Conservation (phyloP, 2,329 filamentous ascomycete species). For the Talaromyces sp. region DNA sequence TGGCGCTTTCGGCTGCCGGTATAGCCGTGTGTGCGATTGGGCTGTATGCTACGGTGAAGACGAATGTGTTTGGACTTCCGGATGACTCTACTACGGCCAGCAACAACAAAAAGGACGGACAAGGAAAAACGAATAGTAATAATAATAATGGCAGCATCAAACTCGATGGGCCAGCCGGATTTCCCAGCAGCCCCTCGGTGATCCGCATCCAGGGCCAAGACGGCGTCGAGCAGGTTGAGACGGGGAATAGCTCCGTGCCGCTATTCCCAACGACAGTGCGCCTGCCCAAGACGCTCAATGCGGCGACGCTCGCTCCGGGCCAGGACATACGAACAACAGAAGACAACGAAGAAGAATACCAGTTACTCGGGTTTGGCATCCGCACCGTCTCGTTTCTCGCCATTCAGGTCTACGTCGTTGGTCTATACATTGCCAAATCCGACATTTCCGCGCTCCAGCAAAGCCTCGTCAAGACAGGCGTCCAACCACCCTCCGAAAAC, state of each 20-base stretch:
- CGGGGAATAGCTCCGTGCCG: slow-evolving; percentile 74
- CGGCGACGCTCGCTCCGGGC: slow-evolving; percentile 28
- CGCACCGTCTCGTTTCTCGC: slow-evolving; percentile 83
- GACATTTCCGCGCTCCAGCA: slow-evolving; percentile 78
- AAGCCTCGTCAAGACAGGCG: slow-evolving; percentile 66
- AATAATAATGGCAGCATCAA: slow-evolving; percentile 23
- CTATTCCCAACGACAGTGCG: slow-evolving; percentile 69
- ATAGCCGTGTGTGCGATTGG: slow-evolving; percentile 34
- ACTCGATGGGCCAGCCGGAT: slow-evolving; percentile 35
- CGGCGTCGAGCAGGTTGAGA: slow-evolving; percentile 69
- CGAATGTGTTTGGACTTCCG: slow-evolving; percentile 30
- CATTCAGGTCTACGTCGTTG: slow-evolving; percentile 92
- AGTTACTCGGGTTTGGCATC: slow-evolving; percentile 79
- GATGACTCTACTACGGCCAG: slow-evolving; percentile 10
- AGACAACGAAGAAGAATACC: slow-evolving; percentile 64
- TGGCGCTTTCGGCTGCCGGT: slow-evolving; percentile 29
- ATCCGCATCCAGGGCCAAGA: slow-evolving; percentile 44
- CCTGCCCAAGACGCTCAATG: slow-evolving; percentile 46
- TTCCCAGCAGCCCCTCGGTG: slow-evolving; percentile 27
- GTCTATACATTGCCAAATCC: slow-evolving; percentile 79
- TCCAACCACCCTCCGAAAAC: slow-evolving; percentile 17
- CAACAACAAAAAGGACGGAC: slow-evolving; percentile 12
- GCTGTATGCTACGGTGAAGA: slow-evolving; percentile 37
- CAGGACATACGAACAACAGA: slow-evolving; percentile 33
- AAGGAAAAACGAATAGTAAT: slow-evolving; percentile 7